phyloP scores from a whole-genome alignment of 2,329 filamentous ascomycete genomes.

The Colletotrichum tropicale region DNA sequence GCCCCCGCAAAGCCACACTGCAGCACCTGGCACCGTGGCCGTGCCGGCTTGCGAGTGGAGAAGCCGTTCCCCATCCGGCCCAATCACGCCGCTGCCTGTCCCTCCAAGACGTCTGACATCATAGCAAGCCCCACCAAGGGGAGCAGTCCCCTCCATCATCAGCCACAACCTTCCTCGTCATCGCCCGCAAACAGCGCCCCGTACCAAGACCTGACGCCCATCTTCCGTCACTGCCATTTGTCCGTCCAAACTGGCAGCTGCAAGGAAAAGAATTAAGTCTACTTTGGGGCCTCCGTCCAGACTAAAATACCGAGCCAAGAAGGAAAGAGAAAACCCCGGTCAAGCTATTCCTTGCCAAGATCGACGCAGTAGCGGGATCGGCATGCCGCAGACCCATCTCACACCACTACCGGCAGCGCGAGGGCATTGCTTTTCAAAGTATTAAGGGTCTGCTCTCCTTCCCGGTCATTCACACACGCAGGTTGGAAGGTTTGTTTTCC shows the following conservation, averaged over 20 bases:
- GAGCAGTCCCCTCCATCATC: background rate
- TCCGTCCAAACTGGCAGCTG: background rate
- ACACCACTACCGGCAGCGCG: background rate
- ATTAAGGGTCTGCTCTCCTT: background rate
- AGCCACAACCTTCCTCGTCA: conserved; percentile 19
- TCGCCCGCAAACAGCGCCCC: conserved; percentile 16
- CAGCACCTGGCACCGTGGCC: conserved; percentile 1
- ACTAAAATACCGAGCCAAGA: background rate
- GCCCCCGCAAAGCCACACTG: conserved; percentile 12
- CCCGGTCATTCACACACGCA: background rate
- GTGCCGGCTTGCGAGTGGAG: background rate
- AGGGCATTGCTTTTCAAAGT: background rate
- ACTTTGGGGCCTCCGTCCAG: background rate
- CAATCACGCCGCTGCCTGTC: background rate
- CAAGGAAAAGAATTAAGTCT: background rate
- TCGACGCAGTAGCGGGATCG: conserved; percentile 13
- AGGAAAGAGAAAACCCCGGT: background rate
- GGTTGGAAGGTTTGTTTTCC: rapidly evolving
- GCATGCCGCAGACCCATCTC: background rate
- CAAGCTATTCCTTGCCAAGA: conserved; percentile 5
- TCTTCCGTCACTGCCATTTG: background rate
- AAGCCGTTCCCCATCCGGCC: background rate
- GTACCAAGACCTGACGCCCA: conserved; percentile 4
- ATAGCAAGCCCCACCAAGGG: background rate
- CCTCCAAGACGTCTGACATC: conserved; percentile 12